Base-by-base conservation (phyloP, 768 basidiomycete genomes). In the Boletus rufocinnamomeus region DNA sequence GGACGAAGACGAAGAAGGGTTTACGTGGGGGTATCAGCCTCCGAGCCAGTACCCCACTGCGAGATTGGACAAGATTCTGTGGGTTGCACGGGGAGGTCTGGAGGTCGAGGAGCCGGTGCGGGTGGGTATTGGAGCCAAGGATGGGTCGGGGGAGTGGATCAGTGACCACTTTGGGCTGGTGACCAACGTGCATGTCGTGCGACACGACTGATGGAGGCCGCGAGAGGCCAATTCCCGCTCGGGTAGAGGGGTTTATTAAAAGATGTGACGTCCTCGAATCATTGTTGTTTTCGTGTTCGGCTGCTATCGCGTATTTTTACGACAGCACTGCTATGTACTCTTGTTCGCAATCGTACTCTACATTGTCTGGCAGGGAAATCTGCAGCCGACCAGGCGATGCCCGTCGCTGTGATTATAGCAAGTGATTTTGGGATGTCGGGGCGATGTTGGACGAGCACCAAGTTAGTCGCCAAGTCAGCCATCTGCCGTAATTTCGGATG, bases 21-120 rank as follows among this genome's bases (percentile, higher is more conserved):
- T 75, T 58, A 91, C 89, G 0, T 91, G 89, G 89, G 89, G 89
- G 6, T 81, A 82, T 59, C 88, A 89, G 67, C 82, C 85, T 13
- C 63, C 54, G 21, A 50, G 44, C 27, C 67, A 76, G 30, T 83
- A 66, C 63, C 84, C 87, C 0, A 66, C 82, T 1, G 82, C 73
- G 4, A 73, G 89, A 54, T 67, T 91, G 62, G 89, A 91, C 75
- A 89, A 85, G 67, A 72, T 91, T 14, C 70, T 89, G 47, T 89
- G 83, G 64, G 72, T 82, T 34, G 70, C 80, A 9, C 75, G 78
- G 16, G 74, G 76, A 49, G 79, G 78, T 7, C 76, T 84, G 55
- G 76, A 76, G 50, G 76, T 90, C 37, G 81, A 82, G 7, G 76
- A 80, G 43, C 84, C 86, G 0, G 66, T 74, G 63, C 75, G 76